These are phyloP conservation scores for Zygnema circumcarinatum DNA, from an alignment of 139 green algal species.

Conservation along the genomic window DNA sequence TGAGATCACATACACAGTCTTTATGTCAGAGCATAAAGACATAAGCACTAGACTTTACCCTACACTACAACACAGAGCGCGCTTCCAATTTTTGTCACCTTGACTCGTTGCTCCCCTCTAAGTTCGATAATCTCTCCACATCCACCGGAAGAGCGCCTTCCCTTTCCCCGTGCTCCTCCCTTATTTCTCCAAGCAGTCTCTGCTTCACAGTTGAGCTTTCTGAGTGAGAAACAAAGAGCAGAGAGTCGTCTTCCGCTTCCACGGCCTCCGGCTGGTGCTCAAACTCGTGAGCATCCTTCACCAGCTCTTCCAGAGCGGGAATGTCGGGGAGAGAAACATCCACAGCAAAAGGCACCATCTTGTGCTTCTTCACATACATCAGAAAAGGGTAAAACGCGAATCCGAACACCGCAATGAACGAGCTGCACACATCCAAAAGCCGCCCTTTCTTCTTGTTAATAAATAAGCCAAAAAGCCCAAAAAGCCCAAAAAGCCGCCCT, in stretches of 20 bases:
- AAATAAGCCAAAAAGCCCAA: neutral
- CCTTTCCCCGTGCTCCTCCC: too few relatives aligned
- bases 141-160: neutral
- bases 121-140: neutral
- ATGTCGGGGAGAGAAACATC: conserved; percentile 15
- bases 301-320: conserved; percentile 45
- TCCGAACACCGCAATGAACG: conserved; percentile 63
- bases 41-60: too few relatives aligned
- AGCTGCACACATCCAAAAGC: neutral
- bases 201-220: too few relatives aligned
- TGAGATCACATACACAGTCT: too few relatives aligned
- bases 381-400: conserved; percentile 76
- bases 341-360: neutral
- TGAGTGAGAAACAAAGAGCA: neutral
- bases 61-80: too few relatives aligned
- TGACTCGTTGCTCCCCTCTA: too few relatives aligned
- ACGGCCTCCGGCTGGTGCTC: neutral
- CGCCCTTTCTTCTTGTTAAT: neutral
- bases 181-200: too few relatives aligned
- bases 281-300: conserved; percentile 48
- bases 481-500: neutral
- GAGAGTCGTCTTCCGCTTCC: neutral
- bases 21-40: too few relatives aligned
- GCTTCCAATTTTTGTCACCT: too few relatives aligned
- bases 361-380: conserved; percentile 57